phyloP scores from a whole-genome alignment of 768 basidiomycete species.

The Tylopilus rubrobrunneus region DNA sequence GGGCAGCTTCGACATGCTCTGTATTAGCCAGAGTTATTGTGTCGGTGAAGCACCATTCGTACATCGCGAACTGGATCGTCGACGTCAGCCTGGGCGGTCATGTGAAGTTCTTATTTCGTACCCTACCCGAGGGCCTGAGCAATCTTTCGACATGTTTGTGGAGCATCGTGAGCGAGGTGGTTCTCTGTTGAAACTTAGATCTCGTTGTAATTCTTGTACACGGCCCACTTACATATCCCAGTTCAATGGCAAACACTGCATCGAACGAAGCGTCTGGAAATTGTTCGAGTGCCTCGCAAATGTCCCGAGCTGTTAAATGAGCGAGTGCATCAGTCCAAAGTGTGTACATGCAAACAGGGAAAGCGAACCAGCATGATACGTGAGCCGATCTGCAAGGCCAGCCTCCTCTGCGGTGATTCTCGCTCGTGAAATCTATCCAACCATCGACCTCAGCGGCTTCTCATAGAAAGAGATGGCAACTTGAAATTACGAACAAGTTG shows the following conservation, averaged over 20 bases:
- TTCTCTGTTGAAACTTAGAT: background rate
- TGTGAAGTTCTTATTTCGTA: background rate
- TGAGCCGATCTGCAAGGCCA: background rate
- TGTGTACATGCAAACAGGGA: background rate
- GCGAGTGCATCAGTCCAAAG: background rate
- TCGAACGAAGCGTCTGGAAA: slow-evolving; percentile 7
- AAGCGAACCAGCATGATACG: slow-evolving; percentile 1
- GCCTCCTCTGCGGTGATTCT: background rate
- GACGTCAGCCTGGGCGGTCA: background rate
- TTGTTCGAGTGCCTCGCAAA: slow-evolving; percentile 2
- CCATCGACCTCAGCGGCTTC: background rate
- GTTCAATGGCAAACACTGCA: slow-evolving; percentile 8
- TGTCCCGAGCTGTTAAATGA: background rate
- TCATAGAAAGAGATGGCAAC: background rate
- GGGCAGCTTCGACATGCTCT: background rate
- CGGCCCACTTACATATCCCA: slow-evolving; percentile 2
- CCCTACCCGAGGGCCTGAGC: slow-evolving; percentile 6
- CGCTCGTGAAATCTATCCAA: slow-evolving; percentile 1
- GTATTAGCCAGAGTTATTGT: background rate
- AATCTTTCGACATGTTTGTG: slow-evolving; percentile 3
- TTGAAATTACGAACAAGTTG: slow-evolving; percentile 1
- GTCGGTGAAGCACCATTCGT: slow-evolving; percentile 6
- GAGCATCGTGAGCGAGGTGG: background rate
- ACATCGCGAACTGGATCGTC: background rate
- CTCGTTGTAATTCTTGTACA: background rate